Evolutionary conservation across 768 basidiomycete genomes (phyloP), one percentile per base, ranked within the genome.

Genomic region (Calocybe gangraenosa): DNA sequence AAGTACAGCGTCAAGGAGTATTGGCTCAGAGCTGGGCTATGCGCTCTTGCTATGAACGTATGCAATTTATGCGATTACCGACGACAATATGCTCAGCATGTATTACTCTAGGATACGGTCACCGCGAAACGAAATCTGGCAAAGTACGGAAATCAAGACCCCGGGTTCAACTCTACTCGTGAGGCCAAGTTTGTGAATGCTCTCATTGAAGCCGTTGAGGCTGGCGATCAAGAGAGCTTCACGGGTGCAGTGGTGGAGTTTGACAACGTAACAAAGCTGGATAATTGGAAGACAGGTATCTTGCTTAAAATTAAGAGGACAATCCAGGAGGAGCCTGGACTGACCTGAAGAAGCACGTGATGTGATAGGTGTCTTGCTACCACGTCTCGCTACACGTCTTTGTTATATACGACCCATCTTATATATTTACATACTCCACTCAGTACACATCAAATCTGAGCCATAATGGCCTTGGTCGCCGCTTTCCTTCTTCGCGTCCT

Each of bases 1-100:
- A 93, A 92, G 65, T 99, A 97, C 69, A 92, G 88, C 50, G 96
- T 97, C 55, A 97, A 98, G 69, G 96, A 98, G 55, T 95, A 95
- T 59, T 98, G 93, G 92, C 73, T 98, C 28, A 76, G 83, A 56
- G 78, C 92, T 2, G 81, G 81, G 25, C 70, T 99, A 17, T 98
- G 96, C 62, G 87, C 87, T 13, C 71, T 97, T 44, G 95, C 93
- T 6, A 83, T 86, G 75, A 75, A 74, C 49, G 95, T 95, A 66
- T 55, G 87, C 68, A 15, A 7, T 37, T 15, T n/a, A 19, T 10
- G 20, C 13, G 13, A 15, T 4, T 18, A 28, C 25, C 11, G 25
- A 5, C 25, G 11, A 28, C 11, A 28, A 6, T 28, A 28, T 11
- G 25, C 5, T 10, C 43, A 17, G n/a, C 11, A 45, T 28, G 18